Conservation (phyloP, 257 asterid genomes). For the Solanum corneliomulleri region DNA sequence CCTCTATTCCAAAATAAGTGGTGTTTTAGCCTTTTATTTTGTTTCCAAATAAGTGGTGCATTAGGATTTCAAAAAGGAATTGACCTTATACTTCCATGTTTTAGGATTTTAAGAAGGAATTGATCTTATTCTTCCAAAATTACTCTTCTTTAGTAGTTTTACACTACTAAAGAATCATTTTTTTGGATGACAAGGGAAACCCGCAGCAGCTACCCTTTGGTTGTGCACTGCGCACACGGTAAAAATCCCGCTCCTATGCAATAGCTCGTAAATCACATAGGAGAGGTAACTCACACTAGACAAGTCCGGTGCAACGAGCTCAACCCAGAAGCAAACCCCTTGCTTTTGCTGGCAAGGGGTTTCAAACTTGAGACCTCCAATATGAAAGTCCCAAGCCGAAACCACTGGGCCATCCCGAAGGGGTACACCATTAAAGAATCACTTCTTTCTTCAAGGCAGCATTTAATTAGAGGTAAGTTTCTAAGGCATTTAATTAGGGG, state of each 20-base stretch:
- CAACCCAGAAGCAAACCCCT: too few relatives aligned
- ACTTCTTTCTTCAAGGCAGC: too few relatives aligned
- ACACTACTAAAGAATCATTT: background rate
- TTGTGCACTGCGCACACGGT: background rate
- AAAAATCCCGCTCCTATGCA: background rate
- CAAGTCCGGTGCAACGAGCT: too few relatives aligned
- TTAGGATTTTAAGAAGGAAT: background rate
- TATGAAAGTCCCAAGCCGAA: too few relatives aligned
- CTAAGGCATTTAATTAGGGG: too few relatives aligned
- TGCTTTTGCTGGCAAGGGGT: too few relatives aligned
- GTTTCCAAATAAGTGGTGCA: background rate
- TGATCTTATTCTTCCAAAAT: background rate
- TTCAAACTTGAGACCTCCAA: too few relatives aligned
- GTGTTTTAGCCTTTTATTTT: background rate
- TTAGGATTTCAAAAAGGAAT: background rate
- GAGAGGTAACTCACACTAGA: too few relatives aligned
- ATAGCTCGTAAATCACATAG: too few relatives aligned
- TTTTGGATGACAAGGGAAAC: background rate
- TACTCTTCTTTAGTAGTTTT: background rate
- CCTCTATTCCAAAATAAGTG: background rate
- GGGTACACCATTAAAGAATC: too few relatives aligned
- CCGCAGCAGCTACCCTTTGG: background rate
- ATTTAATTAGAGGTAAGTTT: too few relatives aligned
- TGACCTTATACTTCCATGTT: background rate
- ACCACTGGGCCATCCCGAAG: too few relatives aligned